Conservation (phyloP, 78 protist genomes). For the Dictyostelium firmibasis region DNA sequence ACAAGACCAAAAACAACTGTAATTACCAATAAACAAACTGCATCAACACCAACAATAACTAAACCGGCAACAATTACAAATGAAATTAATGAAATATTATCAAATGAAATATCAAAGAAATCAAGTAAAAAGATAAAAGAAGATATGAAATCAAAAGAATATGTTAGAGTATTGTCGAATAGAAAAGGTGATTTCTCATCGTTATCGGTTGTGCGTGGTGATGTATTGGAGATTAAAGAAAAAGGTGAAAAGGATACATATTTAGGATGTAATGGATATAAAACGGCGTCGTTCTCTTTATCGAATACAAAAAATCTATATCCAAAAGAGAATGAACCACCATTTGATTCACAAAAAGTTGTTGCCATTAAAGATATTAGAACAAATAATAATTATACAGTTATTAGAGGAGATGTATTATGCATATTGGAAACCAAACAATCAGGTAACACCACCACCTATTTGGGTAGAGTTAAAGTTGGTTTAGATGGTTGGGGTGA, state of each 20-base stretch:
- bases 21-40: not conserved
- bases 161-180: constrained; percentile 33
- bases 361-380: constrained; percentile 40
- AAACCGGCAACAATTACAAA: not conserved
- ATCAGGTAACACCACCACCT: not conserved
- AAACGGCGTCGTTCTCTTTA: constrained; percentile 9
- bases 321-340: constrained; percentile 6
- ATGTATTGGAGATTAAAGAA: constrained; percentile 43
- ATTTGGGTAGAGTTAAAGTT: constrained; percentile 25
- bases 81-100: not conserved
- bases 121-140: not conserved
- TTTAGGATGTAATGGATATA: constrained; percentile 45
- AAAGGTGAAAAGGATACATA: constrained; percentile 30
- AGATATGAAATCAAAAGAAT: not conserved
- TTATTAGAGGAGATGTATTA: constrained; percentile 55
- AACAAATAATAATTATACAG: constrained; percentile 2
- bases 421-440: constrained; percentile 1
- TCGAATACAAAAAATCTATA: constrained; percentile 36
- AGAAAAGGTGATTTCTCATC: constrained; percentile 31
- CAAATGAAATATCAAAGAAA: not conserved
- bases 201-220: constrained; percentile 26
- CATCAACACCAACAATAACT: not conserved
- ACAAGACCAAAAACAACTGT: not conserved
- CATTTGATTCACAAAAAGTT: not conserved
- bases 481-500: constrained; percentile 82